A percentile compares a stretch with the other conserved stretches of the same genome.
phyloP scores from a whole-genome alignment of 306 rosid genomes.

The Corylus heterophylla region DNA sequence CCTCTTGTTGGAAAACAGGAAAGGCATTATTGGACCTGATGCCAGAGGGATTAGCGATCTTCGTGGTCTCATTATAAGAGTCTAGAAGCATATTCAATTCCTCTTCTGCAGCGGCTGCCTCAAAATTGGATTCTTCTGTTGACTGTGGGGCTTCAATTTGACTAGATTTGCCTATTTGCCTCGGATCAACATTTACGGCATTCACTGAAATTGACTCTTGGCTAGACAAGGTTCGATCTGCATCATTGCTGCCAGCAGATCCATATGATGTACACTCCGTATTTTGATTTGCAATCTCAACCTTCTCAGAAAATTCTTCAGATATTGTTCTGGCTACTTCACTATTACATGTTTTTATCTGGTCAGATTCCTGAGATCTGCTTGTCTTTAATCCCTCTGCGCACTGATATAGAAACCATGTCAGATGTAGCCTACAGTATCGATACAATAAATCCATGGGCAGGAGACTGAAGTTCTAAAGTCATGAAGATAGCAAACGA shows the following conservation, averaged over 20 bases:
- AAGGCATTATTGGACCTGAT: slow-evolving; percentile 18
- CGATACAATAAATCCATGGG: not conserved
- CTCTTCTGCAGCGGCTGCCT: slow-evolving; percentile 52
- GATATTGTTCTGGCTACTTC: slow-evolving; percentile 30
- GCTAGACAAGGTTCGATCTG: slow-evolving; percentile 23
- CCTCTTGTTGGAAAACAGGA: slow-evolving; percentile 32
- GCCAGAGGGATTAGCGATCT: slow-evolving; percentile 31
- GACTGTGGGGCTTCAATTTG: slow-evolving; percentile 24
- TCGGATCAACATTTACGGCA: slow-evolving; percentile 21
- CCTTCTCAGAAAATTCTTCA: slow-evolving; percentile 32
- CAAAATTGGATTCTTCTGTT: slow-evolving; percentile 33
- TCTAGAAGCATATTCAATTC: slow-evolving; percentile 76
- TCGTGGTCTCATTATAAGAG: slow-evolving; percentile 51
- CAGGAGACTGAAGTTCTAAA: not conserved
- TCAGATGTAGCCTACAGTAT: slow-evolving; percentile 10
- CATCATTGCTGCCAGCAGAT: slow-evolving; percentile 26
- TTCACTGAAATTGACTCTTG: slow-evolving; percentile 20
- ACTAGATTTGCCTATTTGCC: slow-evolving; percentile 24
- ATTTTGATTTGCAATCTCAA: slow-evolving; percentile 24
- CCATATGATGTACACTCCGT: slow-evolving; percentile 23
- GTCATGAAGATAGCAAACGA: not conserved
- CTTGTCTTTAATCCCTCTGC: slow-evolving; percentile 31
- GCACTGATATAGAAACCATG: slow-evolving; percentile 39
- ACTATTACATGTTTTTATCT: slow-evolving; percentile 21
- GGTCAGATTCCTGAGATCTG: slow-evolving; percentile 16